Evolutionary conservation across 2,329 filamentous ascomycete species (phyloP).

Genomic region (Setomelanomma holmii): DNA sequence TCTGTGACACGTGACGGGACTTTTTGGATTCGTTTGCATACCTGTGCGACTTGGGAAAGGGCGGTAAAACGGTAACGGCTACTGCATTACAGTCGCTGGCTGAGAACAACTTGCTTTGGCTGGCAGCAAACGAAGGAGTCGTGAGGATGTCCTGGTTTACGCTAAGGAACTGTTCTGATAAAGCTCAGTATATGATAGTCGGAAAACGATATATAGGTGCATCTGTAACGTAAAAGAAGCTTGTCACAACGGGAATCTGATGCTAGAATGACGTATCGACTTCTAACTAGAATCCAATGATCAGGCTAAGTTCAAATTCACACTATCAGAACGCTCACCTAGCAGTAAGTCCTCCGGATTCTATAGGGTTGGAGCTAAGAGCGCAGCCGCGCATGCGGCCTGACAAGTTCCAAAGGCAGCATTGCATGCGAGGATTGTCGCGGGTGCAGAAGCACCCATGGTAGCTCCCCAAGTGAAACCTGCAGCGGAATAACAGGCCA

Average conservation of each 20-base stretch:
- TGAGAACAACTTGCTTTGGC: conserved; percentile 7
- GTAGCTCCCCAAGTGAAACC: conserved; percentile 54
- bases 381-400: conserved; percentile 51
- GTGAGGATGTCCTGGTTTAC: background rate
- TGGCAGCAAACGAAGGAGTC: conserved; percentile 13
- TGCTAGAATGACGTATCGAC: too few relatives aligned
- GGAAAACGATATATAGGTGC: too few relatives aligned
- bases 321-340: too few relatives aligned
- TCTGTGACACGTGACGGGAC: conserved; percentile 6
- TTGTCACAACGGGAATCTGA: too few relatives aligned
- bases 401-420: conserved; percentile 55
- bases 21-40: conserved; percentile 17
- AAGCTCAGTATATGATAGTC: too few relatives aligned
- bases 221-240: too few relatives aligned
- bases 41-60: conserved; percentile 13
- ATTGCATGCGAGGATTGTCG: conserved; percentile 56
- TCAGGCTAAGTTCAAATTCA: too few relatives aligned
- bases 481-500: conserved; percentile 56
- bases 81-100: conserved; percentile 8
- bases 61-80: conserved; percentile 11
- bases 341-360: too few relatives aligned
- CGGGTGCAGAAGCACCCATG: conserved; percentile 48
- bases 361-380: conserved; percentile 22
- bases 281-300: too few relatives aligned
- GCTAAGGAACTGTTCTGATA: too few relatives aligned